Evolutionary conservation across 331 rosid genomes (phyloP).

Genomic region (Stylosanthes scabra): DNA sequence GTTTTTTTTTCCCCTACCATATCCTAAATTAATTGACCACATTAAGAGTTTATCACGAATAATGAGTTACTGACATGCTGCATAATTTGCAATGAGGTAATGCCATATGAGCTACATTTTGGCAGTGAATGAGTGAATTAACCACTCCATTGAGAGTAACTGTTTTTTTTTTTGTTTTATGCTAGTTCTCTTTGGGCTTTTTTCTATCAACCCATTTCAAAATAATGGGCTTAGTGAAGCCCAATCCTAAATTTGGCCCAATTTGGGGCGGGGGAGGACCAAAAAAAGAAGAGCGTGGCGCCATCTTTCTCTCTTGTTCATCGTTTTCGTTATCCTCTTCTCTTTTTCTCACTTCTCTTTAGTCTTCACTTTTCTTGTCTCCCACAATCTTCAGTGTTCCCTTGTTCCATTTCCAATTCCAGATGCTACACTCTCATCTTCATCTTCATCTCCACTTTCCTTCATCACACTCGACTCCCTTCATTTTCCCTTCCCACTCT

Average conservation of each 20-base stretch:
- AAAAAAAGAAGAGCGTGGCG: constrained; percentile 44
- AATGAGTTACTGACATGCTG: too few relatives aligned
- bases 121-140: too few relatives aligned
- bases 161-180: too few relatives aligned
- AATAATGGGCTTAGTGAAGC: background rate
- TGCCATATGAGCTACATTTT: too few relatives aligned
- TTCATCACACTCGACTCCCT: constrained; percentile 32
- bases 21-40: too few relatives aligned
- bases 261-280: constrained; percentile 8
- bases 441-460: constrained; percentile 44
- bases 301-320: constrained; percentile 30
- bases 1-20: too few relatives aligned
- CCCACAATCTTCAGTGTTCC: background rate
- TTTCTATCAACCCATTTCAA: background rate
- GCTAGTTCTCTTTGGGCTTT: too few relatives aligned
- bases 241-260: background rate
- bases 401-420: constrained; percentile 32
- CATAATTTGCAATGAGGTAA: too few relatives aligned
- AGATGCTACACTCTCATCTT: constrained; percentile 40
- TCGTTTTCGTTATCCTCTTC: constrained; percentile 41
- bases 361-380: background rate
- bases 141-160: too few relatives aligned
- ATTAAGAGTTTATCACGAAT: too few relatives aligned
- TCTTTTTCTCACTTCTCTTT: background rate
- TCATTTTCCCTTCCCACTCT: constrained; percentile 24